Evolutionary conservation across 805 yeast genomes (phyloP), one percentile per base, ranked within the genome.

Genomic region (Starmerella cellae): DNA sequence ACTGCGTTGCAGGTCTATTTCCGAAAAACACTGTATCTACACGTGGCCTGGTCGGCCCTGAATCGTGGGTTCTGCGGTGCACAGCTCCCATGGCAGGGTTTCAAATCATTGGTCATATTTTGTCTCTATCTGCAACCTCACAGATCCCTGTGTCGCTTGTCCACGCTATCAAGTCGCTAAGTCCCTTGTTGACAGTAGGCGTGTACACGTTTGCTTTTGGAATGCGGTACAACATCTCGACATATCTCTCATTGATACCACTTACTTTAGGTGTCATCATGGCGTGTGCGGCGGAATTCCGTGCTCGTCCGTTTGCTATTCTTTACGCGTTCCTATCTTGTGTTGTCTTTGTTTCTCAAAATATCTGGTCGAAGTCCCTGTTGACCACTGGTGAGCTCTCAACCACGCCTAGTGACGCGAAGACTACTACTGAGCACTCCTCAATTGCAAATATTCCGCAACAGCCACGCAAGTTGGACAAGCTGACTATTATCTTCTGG

Each of bases 31-130:
- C 56, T 47, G 57, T 58, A 16, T 31, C 47, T 29, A 42, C 51
- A 10, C 5, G 39, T 4, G 53, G 55, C 5, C 49, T 54, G 48
- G 41, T 41, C 23, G 51, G 50, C 14, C 61, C 61, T 3, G 54
- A 58, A 18, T 37, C 38, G 31, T 50, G 48, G 11, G 58, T 62
- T 39, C 46, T 61, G 26, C 38, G 41, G 23, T 46, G 60, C 42
- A 83, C 94, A 0, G 72, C 83, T 19, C 97, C 97, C 17, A 84
- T 88, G 94, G 97, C 96, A 6, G 66, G 77, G 47, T 91, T 88
- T 64, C 97, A 88, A 65, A 82, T 88, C 51, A 66, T 79, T 18
- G 98, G 97, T 18, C 97, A 88, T 60, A 75, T 87, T 48, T 74
- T 93, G 13, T 75, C 93, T 6, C 95, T 87, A 59, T 81, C 82